Base-by-base conservation (phyloP, 2,329 filamentous ascomycete genomes). In the Aspergillus transmontanensis region DNA sequence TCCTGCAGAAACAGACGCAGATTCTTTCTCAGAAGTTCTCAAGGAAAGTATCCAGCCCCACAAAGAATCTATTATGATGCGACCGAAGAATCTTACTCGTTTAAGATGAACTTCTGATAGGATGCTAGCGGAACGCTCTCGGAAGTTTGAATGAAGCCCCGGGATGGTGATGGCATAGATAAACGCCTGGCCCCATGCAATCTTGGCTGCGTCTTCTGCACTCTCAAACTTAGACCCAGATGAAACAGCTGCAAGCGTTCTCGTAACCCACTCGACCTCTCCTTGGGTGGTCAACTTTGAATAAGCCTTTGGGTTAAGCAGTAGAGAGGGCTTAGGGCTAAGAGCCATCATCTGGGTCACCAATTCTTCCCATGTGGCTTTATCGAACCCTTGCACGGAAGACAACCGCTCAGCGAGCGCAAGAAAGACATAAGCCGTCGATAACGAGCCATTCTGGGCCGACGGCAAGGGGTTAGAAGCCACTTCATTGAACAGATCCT, bases 271-370 rank as follows among this genome's bases (percentile, higher is more conserved):
- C 59, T 82, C 83, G 23, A 93, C 82, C 71, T 99, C 95, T 59
- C 94, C 91, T 61, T 90, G 88, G 0, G 83, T 80, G 2, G 85
- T 84, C 28, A 97, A 73, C 73, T 97, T 97, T 43, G 89, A 89
- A 78, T 95, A 98, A 6, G 97, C 87, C 65, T 91, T 90, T 39
- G 90, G 86, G 71, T 92, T 97, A 6, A 98, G 83, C 23, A 98
- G 81, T 75, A 96, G 95, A 0, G 94, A 96, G 16, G 91, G 89
- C 75, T 96, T 97, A 0, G 92, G 89, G n/a, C 89, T 88, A 43
- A 89, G 77, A 2, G 84, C 83, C 64, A 96, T 83, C 12, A 87
- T 87, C 69, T 92, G 88, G 57, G 88, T 86, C 28, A 85, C 76
- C 30, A 93, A 76, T 3, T 84, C 73, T 48, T 85, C 79, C 69